phyloP scores from a whole-genome alignment of 768 basidiomycete species.

The Suillus lakei region DNA sequence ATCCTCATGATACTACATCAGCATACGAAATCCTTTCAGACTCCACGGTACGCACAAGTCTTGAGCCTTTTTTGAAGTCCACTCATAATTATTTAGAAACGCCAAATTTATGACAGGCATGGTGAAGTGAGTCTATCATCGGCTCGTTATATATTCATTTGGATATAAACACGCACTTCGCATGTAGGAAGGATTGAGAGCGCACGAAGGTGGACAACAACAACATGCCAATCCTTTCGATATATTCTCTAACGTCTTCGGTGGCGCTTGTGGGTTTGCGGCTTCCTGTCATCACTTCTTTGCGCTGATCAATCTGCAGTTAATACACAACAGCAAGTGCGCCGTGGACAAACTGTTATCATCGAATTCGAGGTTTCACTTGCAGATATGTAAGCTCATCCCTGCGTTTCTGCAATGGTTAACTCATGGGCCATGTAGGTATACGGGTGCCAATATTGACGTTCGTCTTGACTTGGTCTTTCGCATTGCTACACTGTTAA shows the following conservation, averaged over 20 bases:
- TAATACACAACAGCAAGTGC: conserved; percentile 62
- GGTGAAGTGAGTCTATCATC: conserved; percentile 64
- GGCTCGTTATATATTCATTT: conserved; percentile 12
- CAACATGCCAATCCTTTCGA: conserved; percentile 88
- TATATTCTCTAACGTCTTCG: conserved; percentile 93
- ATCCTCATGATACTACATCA: conserved; percentile 26
- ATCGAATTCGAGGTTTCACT: conserved; percentile 87
- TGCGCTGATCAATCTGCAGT: conserved; percentile 23
- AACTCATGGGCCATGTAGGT: conserved; percentile 48
- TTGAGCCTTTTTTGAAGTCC: not conserved
- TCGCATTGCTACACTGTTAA: not conserved
- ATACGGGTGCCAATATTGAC: conserved; percentile 86
- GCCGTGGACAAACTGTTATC: conserved; percentile 75
- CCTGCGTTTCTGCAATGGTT: not conserved
- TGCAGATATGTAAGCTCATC: conserved; percentile 70
- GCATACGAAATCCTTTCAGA: conserved; percentile 98
- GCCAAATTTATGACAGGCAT: conserved; percentile 90
- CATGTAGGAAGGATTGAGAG: conserved; percentile 83
- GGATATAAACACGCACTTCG: conserved; percentile 11
- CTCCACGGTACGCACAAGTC: conserved; percentile 54
- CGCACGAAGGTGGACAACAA: conserved; percentile 86
- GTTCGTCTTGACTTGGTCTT: conserved; percentile 42
- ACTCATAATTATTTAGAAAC: conserved; percentile 61
- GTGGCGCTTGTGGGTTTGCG: conserved; percentile 67
- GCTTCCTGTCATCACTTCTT: not conserved